A percentile compares a stretch with the other conserved stretches of the same genome.
phyloP scores from a whole-genome alignment of 306 rosid genomes.

The Castanea mollissima region DNA sequence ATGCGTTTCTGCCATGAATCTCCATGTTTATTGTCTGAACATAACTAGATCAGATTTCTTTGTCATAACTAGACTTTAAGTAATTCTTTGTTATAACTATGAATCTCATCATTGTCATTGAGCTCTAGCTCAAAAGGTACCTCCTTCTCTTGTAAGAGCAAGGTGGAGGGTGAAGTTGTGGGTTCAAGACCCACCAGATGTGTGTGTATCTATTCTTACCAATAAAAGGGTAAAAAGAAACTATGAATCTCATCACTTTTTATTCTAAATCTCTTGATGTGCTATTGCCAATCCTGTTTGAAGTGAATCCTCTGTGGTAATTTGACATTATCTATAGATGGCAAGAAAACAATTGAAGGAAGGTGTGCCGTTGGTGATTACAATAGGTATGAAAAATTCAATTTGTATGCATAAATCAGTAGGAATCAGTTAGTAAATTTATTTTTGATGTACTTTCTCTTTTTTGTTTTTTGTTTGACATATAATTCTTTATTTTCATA shows the following conservation, averaged over 20 bases:
- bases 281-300: neutral
- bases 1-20: too few species aligned
- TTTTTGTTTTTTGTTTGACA: neutral
- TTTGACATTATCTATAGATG: constrained; percentile 51
- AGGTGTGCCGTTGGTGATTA: constrained; percentile 54
- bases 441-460: neutral
- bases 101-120: neutral
- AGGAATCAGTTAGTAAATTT: neutral
- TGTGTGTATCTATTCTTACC: too few species aligned
- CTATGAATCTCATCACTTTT: neutral
- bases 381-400: constrained; percentile 41
- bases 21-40: too few species aligned
- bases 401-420: too few species aligned
- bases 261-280: neutral
- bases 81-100: neutral
- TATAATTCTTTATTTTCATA: neutral
- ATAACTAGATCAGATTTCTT: constrained; percentile 14
- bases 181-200: too few species aligned
- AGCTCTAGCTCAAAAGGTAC: too few species aligned
- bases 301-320: constrained; percentile 12
- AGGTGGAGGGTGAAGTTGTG: too few species aligned
- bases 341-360: constrained; percentile 69
- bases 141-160: too few species aligned
- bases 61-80: neutral
- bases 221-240: too few species aligned